Base-by-base conservation (phyloP, 331 rosid species). In the Quercus lobata region DNA sequence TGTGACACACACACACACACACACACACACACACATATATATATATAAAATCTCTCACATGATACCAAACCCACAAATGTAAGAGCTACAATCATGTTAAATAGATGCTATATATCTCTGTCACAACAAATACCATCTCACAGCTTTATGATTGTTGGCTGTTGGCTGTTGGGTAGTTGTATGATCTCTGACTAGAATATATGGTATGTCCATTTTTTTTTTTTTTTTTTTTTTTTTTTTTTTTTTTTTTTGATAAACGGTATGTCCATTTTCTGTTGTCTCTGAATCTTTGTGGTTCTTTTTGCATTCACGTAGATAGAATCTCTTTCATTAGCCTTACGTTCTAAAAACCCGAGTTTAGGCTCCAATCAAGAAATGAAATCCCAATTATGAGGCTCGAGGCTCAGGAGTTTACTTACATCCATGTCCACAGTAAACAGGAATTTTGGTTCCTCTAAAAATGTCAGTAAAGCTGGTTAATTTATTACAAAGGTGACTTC, bases 401-500 rank as follows among this genome's bases (percentile, higher is more conserved):
- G 76, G 78, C 77, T 82, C 75, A 93, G 34, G 75, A 96, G 96
- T 32, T 84, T 90, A 54, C 88, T 62, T 49, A 91, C 98, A 88
- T 96, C 97, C 90, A 93, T 88, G 76, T 96, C 99, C 76, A 93
- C 98, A 15, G 91, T 86, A 83, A 91, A 92, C 53, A 93, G 93
- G 65, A 96, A 96, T 78, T 89, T 96, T 19, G 99, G 91, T 83
- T 91, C 94, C 86, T 96, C 91, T 72, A 89, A 76, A 79, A 57
- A 10, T 60, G 78, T 62, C 80, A 86, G 25, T 3, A 32, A 77
- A 87, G 83, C 49, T 76, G 10, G 81, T 54, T 71, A 75, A 74
- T 54, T 29, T 25, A 4, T 72, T 71, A 76, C 57, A 76, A 56
- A 19, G 61, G 75, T 74, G 76, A 78, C 54, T 66, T 16, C 62